Conservation (phyloP, 352 stramenopile genomes). For the Globisporangium solare region DNA sequence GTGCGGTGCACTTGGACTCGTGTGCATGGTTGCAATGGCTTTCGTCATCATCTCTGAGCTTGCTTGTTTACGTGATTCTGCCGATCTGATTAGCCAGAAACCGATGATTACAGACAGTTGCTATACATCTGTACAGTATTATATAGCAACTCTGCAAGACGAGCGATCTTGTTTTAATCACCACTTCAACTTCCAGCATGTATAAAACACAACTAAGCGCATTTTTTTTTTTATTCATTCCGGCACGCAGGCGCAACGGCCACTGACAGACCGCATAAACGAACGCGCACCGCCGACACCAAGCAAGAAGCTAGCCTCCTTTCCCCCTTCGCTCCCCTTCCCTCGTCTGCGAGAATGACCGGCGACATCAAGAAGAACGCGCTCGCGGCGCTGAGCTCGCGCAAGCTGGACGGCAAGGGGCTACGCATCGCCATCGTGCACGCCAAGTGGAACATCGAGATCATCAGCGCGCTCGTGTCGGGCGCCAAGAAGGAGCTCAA, state of each 20-base stretch:
- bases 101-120: too few species aligned
- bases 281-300: too few species aligned
- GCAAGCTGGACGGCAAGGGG: slow-evolving; percentile 71
- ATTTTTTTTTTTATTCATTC: too few species aligned
- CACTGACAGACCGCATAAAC: too few species aligned
- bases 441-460: slow-evolving; percentile 83
- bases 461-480: slow-evolving; percentile 66
- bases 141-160: not conserved
- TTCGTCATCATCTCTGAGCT: too few species aligned
- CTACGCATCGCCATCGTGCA: slow-evolving; percentile 81
- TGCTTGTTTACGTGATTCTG: not conserved
- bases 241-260: too few species aligned
- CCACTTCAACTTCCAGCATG: not conserved
- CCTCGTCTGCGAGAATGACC: slow-evolving; percentile 17
- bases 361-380: slow-evolving; percentile 75
- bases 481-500: slow-evolving; percentile 64
- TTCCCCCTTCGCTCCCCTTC: too few species aligned
- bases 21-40: not conserved
- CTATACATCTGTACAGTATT: too few species aligned
- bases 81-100: too few species aligned
- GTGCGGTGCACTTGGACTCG: too few species aligned
- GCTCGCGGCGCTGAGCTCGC: slow-evolving; percentile 58
- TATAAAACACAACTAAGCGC: not conserved
- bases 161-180: not conserved
- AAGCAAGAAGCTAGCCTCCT: too few species aligned